Conservation (phyloP, 2,329 filamentous ascomycete genomes). For the Immersiporthe knoxdaviesiana region DNA sequence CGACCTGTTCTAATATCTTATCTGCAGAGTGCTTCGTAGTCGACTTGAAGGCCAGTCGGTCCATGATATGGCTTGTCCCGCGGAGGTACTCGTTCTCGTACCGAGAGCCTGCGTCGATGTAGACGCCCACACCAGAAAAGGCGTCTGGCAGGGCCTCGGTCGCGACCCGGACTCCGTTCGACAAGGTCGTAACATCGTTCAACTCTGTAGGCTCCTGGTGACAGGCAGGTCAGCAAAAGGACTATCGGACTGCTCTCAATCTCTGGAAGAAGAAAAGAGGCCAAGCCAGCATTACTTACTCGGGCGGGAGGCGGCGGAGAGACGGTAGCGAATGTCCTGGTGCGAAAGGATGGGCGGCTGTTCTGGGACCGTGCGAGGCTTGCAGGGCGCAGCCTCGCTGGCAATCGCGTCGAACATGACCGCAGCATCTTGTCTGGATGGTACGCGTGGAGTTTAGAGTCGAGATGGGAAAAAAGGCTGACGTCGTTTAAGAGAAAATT, state of each 20-base stretch:
- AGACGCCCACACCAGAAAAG: slow-evolving; percentile 93
- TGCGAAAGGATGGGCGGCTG: slow-evolving; percentile 24
- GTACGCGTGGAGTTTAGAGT: background rate
- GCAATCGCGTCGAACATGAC: slow-evolving; percentile 27
- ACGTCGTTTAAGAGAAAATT: slow-evolving; percentile 14
- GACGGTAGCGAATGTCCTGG: slow-evolving; percentile 26
- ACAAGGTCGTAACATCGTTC: slow-evolving; percentile 82
- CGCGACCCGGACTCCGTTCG: slow-evolving; percentile 92
- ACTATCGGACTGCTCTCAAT: background rate
- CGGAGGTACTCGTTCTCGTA: slow-evolving; percentile 86
- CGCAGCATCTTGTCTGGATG: slow-evolving; percentile 26
- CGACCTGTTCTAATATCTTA: slow-evolving; percentile 84
- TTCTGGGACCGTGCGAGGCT: slow-evolving; percentile 21
- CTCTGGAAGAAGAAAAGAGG: background rate
- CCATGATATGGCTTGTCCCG: slow-evolving; percentile 94
- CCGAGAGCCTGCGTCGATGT: slow-evolving; percentile 91
- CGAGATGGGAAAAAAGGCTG: slow-evolving; percentile 7
- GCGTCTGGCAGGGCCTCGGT: slow-evolving; percentile 93
- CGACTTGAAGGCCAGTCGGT: slow-evolving; percentile 91
- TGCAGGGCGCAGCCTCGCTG: slow-evolving; percentile 22
- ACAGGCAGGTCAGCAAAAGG: slow-evolving; percentile 9
- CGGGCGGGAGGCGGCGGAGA: slow-evolving; percentile 21
- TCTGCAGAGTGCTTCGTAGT: slow-evolving; percentile 75
- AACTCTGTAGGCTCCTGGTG: slow-evolving; percentile 79
- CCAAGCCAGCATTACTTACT: slow-evolving; percentile 18